Percentiles rank a stretch among this genome's conserved stretches.
phyloP scores from a whole-genome alignment of 257 asterid genomes.

The Voacanga thouarsii region DNA sequence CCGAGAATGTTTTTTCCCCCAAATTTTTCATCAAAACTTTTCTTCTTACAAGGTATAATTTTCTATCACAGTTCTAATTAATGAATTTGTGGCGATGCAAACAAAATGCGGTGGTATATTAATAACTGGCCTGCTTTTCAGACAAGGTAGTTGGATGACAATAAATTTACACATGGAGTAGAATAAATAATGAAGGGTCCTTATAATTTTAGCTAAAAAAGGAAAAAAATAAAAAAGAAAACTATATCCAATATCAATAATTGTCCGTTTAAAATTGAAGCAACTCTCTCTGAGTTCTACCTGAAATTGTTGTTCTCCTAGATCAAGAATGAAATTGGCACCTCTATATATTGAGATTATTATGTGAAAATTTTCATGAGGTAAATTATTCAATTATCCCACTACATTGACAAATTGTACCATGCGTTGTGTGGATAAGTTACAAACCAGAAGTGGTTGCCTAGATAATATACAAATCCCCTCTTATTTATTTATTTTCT shows the following conservation, averaged over 20 bases:
- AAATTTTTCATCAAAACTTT: no score
- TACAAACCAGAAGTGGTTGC: neutral
- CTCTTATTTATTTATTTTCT: neutral
- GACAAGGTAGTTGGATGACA: neutral
- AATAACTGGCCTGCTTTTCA: neutral
- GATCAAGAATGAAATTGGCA: no score
- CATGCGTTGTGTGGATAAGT: neutral
- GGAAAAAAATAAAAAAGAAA: no score
- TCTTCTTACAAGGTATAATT: no score
- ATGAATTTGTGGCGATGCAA: neutral
- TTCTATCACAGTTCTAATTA: neutral
- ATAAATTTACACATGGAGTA: slow-evolving; percentile 3
- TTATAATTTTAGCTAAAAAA: neutral
- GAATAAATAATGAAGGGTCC: neutral
- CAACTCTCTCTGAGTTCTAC: no score
- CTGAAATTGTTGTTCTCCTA: no score
- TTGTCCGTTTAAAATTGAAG: no score
- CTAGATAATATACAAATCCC: no score
- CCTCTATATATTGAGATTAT: no score
- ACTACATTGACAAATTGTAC: neutral
- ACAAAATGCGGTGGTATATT: neutral
- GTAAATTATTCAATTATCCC: neutral
- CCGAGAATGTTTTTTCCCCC: no score
- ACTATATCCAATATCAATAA: no score
- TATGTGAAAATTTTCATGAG: neutral